Conservation (phyloP, 768 basidiomycete genomes). For the Strobilomyces echinocephalus region DNA sequence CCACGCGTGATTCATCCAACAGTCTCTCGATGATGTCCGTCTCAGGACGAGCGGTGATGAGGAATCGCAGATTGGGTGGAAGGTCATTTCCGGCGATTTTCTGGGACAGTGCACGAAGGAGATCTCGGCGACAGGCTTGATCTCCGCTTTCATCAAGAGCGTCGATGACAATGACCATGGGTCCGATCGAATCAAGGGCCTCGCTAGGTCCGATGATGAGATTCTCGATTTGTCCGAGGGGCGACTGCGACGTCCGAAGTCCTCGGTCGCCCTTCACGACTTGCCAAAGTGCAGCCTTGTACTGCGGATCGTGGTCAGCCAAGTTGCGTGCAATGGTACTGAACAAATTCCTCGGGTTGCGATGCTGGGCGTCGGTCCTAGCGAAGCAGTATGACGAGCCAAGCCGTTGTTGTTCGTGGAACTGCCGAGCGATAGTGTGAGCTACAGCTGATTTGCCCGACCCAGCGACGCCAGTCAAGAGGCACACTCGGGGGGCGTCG, state of each 20-base stretch:
- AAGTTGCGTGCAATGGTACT: not conserved
- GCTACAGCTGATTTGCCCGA: not conserved
- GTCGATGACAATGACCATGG: not conserved
- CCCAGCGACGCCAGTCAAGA: too few relatives aligned
- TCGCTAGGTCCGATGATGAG: not conserved
- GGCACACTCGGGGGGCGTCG: too few relatives aligned
- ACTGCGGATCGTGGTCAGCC: not conserved
- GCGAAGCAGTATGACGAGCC: not conserved
- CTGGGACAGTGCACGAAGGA: not conserved
- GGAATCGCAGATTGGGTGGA: not conserved
- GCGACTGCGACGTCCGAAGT: not conserved
- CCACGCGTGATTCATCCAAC: not conserved
- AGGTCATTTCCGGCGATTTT: not conserved
- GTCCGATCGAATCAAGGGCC: not conserved
- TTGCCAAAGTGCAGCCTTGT: not conserved
- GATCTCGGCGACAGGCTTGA: not conserved
- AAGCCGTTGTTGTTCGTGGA: not conserved
- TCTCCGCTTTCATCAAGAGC: not conserved
- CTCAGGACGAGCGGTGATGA: constrained; percentile 16
- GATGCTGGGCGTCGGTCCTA: not conserved
- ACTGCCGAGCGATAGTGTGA: not conserved
- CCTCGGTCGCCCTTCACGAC: not conserved
- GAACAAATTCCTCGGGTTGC: not conserved
- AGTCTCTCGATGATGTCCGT: constrained; percentile 1
- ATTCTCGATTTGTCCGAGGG: not conserved